Evolutionary conservation across 2,329 filamentous ascomycete species (phyloP).

Genomic region (Penicillium rolfsii): DNA sequence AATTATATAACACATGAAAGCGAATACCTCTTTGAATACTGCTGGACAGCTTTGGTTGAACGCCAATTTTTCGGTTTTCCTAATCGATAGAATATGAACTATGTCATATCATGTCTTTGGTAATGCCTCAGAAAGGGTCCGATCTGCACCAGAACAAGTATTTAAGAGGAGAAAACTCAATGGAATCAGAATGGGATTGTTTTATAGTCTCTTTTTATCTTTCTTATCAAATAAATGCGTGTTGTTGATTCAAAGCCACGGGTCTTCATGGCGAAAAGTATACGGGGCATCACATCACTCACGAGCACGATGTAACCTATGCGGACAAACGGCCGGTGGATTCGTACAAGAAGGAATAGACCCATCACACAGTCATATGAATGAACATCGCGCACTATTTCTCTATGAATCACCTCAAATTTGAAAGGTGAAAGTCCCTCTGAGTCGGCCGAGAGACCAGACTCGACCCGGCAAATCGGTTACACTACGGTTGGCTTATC

Average conservation of each 20-base stretch:
- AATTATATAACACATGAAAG: not conserved
- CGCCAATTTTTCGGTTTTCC: not conserved
- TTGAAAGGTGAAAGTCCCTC: not conserved
- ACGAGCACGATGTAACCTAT: not conserved
- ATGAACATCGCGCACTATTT: too few relatives aligned
- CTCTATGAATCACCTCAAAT: not conserved
- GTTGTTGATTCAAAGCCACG: not conserved
- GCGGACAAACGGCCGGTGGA: not conserved
- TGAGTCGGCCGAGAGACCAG: constrained; percentile 5
- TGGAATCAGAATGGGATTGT: not conserved
- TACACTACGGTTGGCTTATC: not conserved
- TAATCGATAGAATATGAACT: not conserved
- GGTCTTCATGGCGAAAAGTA: not conserved
- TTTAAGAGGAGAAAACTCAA: not conserved
- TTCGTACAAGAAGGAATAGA: too few relatives aligned
- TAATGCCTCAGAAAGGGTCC: not conserved
- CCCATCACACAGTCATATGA: too few relatives aligned
- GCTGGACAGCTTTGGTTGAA: not conserved
- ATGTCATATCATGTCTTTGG: not conserved
- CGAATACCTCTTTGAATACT: not conserved
- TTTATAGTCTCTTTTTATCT: not conserved
- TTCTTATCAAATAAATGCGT: not conserved
- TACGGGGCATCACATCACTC: not conserved
- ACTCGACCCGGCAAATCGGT: not conserved
- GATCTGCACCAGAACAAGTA: not conserved